phyloP scores from a whole-genome alignment of 2,329 filamentous ascomycete species.

The Orbilia ellipsospora region DNA sequence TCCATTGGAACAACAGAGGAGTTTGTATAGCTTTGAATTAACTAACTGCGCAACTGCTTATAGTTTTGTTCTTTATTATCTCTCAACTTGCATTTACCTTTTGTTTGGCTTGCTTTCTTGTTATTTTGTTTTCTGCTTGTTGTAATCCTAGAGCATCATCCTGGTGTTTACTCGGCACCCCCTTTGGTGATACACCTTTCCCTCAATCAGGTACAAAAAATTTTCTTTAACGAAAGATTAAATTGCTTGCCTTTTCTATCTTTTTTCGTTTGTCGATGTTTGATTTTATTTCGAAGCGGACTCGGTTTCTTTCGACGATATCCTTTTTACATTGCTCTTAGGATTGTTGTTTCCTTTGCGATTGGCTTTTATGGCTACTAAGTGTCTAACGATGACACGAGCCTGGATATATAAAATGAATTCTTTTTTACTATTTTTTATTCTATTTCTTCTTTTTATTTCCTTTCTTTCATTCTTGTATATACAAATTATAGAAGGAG shows the following conservation, averaged over 20 bases:
- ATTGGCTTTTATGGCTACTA: slow-evolving; percentile 2
- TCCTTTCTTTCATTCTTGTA: slow-evolving; percentile 8
- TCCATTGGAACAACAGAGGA: slow-evolving; percentile 23
- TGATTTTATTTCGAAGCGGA: slow-evolving; percentile 13
- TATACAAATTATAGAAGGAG: background rate
- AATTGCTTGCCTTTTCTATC: slow-evolving; percentile 23
- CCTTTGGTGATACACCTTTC: background rate
- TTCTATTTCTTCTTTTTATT: background rate
- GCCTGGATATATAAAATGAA: too few relatives aligned
- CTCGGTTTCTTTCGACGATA: too few relatives aligned
- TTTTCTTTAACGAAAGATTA: slow-evolving; percentile 29
- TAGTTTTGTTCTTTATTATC: slow-evolving; percentile 35
- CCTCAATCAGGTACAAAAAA: slow-evolving; percentile 9
- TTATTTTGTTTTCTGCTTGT: slow-evolving; percentile 17
- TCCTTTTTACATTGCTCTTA: too few relatives aligned
- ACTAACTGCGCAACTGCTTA: slow-evolving; percentile 14
- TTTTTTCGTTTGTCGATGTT: slow-evolving; percentile 2
- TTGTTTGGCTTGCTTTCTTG: slow-evolving; percentile 35
- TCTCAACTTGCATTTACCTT: background rate
- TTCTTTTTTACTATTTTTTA: background rate
- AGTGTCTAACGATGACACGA: too few relatives aligned
- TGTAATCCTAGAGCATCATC: slow-evolving; percentile 43
- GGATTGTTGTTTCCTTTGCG: slow-evolving; percentile 1
- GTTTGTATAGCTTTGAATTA: slow-evolving; percentile 37
- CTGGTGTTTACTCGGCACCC: slow-evolving; percentile 36